Evolutionary conservation across 2,329 filamentous ascomycete genomes (phyloP).

Genomic region (Fusarium illudens): DNA sequence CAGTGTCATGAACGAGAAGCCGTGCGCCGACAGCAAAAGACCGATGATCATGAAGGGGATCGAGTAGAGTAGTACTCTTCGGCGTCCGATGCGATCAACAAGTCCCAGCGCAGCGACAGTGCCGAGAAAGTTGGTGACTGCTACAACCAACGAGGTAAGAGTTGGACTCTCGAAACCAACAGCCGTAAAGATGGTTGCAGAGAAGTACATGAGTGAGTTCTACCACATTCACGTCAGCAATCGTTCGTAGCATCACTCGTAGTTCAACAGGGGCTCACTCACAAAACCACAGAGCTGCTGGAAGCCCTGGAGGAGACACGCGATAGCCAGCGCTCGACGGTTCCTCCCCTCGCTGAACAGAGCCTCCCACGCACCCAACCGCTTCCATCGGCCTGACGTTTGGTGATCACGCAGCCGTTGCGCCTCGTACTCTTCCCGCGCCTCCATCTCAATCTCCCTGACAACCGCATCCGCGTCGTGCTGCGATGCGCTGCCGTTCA

Average conservation of each 20-base stretch:
- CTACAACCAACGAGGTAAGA: constrained; percentile 80
- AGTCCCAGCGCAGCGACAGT: constrained; percentile 77
- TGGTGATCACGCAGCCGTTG: constrained; percentile 48
- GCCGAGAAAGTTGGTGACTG: constrained; percentile 83
- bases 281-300: constrained; percentile 90
- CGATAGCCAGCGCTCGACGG: constrained; percentile 80
- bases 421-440: constrained; percentile 72
- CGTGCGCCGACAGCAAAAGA: constrained; percentile 73
- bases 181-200: constrained; percentile 80
- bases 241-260: not conserved
- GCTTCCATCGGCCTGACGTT: constrained; percentile 43
- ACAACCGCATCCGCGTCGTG: constrained; percentile 67
- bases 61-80: constrained; percentile 81
- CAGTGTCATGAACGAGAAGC: constrained; percentile 73
- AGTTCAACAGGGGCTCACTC: constrained; percentile 45
- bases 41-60: constrained; percentile 85
- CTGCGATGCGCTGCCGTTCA: constrained; percentile 63
- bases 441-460: constrained; percentile 75
- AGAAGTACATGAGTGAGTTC: constrained; percentile 95
- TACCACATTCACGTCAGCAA: constrained; percentile 42
- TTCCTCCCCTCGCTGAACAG: constrained; percentile 68
- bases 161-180: constrained; percentile 83
- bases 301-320: constrained; percentile 84
- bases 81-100: constrained; percentile 81
- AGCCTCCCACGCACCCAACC: constrained; percentile 60